Percentiles rank a stretch among this genome's conserved stretches.
Conservation (phyloP, 1,284 basidiomycete genomes). For the Cutaneotrichosporon daszewskae region DNA sequence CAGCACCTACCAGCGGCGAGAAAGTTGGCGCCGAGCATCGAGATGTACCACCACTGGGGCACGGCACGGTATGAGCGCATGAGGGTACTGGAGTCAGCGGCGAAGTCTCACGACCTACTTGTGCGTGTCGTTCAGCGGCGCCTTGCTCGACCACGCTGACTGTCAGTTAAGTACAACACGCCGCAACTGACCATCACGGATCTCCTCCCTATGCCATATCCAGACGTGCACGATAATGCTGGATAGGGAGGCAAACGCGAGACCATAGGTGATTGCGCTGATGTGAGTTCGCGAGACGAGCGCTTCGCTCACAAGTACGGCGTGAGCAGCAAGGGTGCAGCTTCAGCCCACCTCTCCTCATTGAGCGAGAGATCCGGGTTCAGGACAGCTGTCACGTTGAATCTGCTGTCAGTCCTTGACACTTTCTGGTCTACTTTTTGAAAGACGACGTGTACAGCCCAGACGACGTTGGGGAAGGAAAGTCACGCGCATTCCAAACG, state of each 20-base stretch:
- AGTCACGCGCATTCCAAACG: conserved; percentile 50
- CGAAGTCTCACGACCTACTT: conserved; percentile 26
- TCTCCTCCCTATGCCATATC: conserved; percentile 52
- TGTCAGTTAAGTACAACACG: background rate
- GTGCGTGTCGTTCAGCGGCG: conserved; percentile 41
- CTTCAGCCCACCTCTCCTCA: conserved; percentile 42
- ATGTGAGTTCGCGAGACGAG: background rate
- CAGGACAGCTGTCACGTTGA: conserved; percentile 46
- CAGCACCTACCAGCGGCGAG: conserved; percentile 33
- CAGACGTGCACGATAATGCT: conserved; percentile 51
- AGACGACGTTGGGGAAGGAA: conserved; percentile 40
- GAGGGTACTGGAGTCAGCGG: conserved; percentile 31
- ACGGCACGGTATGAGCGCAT: conserved; percentile 43
- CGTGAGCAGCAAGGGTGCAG: conserved; percentile 49
- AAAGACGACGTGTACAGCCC: conserved; percentile 43
- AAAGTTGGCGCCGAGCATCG: conserved; percentile 39
- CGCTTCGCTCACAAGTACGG: conserved; percentile 48
- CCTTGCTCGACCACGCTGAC: conserved; percentile 42
- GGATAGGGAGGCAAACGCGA: conserved; percentile 51
- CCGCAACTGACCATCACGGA: conserved; percentile 37
- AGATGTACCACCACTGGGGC: conserved; percentile 45
- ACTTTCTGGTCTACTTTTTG: conserved; percentile 24
- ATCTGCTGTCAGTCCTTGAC: conserved; percentile 24
- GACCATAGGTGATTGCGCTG: conserved; percentile 44
- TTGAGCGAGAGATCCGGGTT: conserved; percentile 49